These are phyloP conservation scores for Exophiala spinifera DNA, from an alignment of 2,329 filamentous ascomycete species.

Conservation along the genomic window DNA sequence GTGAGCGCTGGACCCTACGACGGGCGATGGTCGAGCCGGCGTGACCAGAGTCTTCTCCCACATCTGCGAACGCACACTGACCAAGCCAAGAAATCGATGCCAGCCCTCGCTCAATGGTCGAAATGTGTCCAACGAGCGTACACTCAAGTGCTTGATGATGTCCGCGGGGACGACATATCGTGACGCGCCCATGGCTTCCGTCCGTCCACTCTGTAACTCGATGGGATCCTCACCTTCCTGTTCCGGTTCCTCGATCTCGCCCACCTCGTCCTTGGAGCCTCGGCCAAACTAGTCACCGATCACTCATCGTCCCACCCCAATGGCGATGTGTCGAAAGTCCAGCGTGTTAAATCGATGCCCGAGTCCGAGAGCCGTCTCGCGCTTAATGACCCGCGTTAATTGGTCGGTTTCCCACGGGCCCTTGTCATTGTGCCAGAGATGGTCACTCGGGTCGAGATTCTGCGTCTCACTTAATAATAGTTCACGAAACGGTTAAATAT, in stretches of 20 bases:
- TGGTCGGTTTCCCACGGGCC: neutral
- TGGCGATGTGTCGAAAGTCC: neutral
- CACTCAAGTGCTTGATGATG: neutral
- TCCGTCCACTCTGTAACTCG: neutral
- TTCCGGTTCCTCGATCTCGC: neutral
- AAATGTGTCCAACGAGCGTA: neutral
- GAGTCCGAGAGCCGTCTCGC: neutral
- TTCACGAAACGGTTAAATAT: neutral
- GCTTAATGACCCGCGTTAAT: neutral
- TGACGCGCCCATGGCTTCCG: neutral
- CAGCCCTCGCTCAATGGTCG: neutral
- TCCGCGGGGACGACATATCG: neutral
- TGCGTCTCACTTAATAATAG: neutral
- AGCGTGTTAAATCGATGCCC: neutral
- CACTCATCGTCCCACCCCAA: neutral
- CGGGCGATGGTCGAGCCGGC: neutral
- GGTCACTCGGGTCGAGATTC: neutral
- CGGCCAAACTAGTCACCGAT: neutral
- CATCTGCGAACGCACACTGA: neutral
- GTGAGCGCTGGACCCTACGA: neutral
- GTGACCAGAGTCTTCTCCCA: too few relatives aligned
- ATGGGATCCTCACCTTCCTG: neutral
- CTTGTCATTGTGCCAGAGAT: neutral
- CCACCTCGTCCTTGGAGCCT: neutral
- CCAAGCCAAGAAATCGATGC: neutral